A percentile compares a stretch with the other conserved stretches of the same genome.
Evolutionary conservation across 805 yeast genomes (phyloP).

Genomic region (Barnettozyma populi): DNA sequence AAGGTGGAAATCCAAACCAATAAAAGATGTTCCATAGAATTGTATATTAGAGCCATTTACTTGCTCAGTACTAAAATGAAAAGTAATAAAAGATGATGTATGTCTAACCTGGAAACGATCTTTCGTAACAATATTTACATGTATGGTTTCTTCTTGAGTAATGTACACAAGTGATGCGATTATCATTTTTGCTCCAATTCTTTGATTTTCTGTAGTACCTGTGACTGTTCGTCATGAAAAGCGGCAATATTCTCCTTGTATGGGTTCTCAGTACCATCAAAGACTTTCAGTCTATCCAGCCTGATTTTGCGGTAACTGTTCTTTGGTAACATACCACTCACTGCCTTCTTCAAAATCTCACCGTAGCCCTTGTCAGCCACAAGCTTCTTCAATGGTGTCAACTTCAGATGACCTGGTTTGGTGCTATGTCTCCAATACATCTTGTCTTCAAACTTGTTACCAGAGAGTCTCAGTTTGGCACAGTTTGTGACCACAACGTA

Average conservation of each 20-base stretch:
- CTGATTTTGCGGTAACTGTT: constrained; percentile 76
- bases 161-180: neutral
- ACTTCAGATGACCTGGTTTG: constrained; percentile 84
- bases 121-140: neutral
- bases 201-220: constrained; percentile 39
- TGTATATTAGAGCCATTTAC: constrained; percentile 3
- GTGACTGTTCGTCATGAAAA: constrained; percentile 69
- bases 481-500: constrained; percentile 96
- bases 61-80: neutral
- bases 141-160: neutral
- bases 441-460: constrained; percentile 75
- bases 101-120: neutral
- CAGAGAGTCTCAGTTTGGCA: constrained; percentile 72
- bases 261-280: constrained; percentile 86
- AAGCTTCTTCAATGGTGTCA: constrained; percentile 74
- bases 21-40: neutral
- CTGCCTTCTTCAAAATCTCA: constrained; percentile 84
- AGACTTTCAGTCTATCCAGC: constrained; percentile 77
- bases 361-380: constrained; percentile 77
- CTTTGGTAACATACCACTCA: constrained; percentile 93
- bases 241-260: constrained; percentile 79
- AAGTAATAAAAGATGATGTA: neutral
- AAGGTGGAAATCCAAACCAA: neutral
- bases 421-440: constrained; percentile 85
- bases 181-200: constrained; percentile 10